Evolutionary conservation across 805 yeast species (phyloP).

Genomic region (Metschnikowia orientalis): DNA sequence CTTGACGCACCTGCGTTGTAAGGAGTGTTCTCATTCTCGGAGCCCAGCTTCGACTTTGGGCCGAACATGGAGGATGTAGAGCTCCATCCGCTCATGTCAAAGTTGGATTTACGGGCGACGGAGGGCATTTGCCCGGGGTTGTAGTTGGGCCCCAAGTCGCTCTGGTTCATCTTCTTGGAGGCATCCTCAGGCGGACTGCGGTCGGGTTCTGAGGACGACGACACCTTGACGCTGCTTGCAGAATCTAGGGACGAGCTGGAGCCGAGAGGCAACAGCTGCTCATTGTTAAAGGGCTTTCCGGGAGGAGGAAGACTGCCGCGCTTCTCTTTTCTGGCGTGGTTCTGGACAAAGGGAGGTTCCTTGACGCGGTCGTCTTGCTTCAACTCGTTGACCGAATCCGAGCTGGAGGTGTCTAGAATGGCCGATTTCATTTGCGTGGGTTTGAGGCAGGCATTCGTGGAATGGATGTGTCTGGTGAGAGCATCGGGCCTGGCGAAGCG

Average conservation of each 20-base stretch:
- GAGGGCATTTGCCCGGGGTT: too few relatives aligned
- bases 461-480: slow-evolving; percentile 59
- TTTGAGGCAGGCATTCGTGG: slow-evolving; percentile 32
- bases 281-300: slow-evolving; percentile 9
- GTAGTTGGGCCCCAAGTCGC: too few relatives aligned
- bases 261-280: slow-evolving; percentile 15
- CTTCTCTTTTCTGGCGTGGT: slow-evolving; percentile 1
- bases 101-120: too few relatives aligned
- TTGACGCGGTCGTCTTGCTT: neutral
- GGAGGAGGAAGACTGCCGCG: slow-evolving; percentile 2
- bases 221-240: slow-evolving; percentile 5
- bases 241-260: slow-evolving; percentile 8
- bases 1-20: too few relatives aligned
- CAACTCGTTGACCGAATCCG: slow-evolving; percentile 4
- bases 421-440: slow-evolving; percentile 5
- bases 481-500: slow-evolving; percentile 76
- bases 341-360: neutral
- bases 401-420: slow-evolving; percentile 3
- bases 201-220: slow-evolving; percentile 4
- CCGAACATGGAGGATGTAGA: slow-evolving; percentile 1
- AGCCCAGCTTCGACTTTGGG: neutral
- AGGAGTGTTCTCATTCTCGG: slow-evolving; percentile 1
- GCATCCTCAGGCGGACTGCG: slow-evolving; percentile 3
- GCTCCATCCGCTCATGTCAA: slow-evolving; percentile 11
- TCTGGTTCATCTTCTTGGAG: too few relatives aligned